phyloP scores from a whole-genome alignment of 1,139 yeast genomes.

The Kodamaea derodonti region DNA sequence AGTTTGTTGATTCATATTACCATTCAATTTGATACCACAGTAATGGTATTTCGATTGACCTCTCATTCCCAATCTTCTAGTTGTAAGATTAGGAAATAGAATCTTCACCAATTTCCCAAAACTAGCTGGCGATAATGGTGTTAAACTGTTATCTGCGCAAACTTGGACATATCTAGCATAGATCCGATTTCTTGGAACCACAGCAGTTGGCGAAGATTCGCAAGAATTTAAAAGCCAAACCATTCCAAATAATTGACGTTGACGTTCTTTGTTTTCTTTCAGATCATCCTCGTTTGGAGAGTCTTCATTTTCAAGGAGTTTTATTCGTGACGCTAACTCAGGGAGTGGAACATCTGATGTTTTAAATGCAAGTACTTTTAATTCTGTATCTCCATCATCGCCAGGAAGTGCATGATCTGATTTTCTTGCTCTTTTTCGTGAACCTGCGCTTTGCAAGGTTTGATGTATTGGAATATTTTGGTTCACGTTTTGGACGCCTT shows the following conservation, averaged over 20 bases:
- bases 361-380: conserved; percentile 46
- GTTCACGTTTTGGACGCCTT: neutral
- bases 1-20: conserved; percentile 30
- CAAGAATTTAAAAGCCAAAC: conserved; percentile 75
- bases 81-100: conserved; percentile 69
- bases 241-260: conserved; percentile 77
- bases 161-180: conserved; percentile 75
- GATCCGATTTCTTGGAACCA: conserved; percentile 78
- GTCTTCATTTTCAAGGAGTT: conserved; percentile 40
- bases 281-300: conserved; percentile 1
- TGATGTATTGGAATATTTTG: too few relatives aligned
- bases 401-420: conserved; percentile 36
- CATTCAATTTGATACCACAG: conserved; percentile 72
- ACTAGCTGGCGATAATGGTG: conserved; percentile 82
- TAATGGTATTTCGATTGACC: conserved; percentile 91
- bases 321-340: conserved; percentile 49
- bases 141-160: conserved; percentile 63
- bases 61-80: conserved; percentile 82
- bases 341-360: conserved; percentile 42
- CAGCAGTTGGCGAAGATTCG: conserved; percentile 60
- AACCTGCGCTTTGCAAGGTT: neutral
- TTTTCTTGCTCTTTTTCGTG: conserved; percentile 27
- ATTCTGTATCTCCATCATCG: conserved; percentile 45
- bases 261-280: conserved; percentile 47
- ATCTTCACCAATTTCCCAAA: conserved; percentile 80